phyloP scores from a whole-genome alignment of 164 flowering plant genomes.

The Liquidambar formosana region DNA sequence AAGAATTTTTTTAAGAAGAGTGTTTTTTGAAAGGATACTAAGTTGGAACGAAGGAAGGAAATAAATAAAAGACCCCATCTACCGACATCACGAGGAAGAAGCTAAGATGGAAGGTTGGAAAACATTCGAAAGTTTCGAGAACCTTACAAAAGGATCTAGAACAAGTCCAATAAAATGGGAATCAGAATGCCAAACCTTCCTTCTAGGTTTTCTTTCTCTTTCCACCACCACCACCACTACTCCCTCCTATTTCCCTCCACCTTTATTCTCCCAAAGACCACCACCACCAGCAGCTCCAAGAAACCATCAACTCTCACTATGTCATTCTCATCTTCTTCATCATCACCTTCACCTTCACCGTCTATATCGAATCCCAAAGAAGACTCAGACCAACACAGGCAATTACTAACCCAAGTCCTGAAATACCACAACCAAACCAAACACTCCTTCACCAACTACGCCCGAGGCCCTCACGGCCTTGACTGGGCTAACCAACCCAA shows the following conservation, averaged over 20 bases:
- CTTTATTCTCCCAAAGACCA: background rate
- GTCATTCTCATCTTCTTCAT: background rate
- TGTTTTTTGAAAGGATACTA: too few species aligned
- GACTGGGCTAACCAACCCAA: conserved; percentile 99
- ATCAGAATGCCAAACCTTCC: conserved; percentile 19
- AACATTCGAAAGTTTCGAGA: too few species aligned
- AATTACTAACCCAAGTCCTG: conserved; percentile 40
- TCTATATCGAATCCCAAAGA: conserved; percentile 11
- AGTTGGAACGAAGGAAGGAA: too few species aligned
- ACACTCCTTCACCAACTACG: conserved; percentile 69
- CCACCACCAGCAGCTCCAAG: too few species aligned
- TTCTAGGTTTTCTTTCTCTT: conserved; percentile 7
- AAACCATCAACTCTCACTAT: too few species aligned
- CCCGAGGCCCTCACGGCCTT: conserved; percentile 83
- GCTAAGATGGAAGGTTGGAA: too few species aligned
- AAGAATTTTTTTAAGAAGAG: too few species aligned
- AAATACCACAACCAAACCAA: conserved; percentile 89
- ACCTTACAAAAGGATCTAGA: too few species aligned
- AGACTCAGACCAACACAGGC: conserved; percentile 18
- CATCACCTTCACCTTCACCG: conserved; percentile 12
- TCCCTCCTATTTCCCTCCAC: conserved; percentile 15
- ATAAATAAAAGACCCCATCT: too few species aligned
- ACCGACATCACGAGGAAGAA: too few species aligned
- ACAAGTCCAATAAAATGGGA: too few species aligned
- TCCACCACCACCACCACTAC: conserved; percentile 2